Base-by-base conservation (phyloP, 192 early-diverging fungal genomes). In the Geranomyces michiganensis region DNA sequence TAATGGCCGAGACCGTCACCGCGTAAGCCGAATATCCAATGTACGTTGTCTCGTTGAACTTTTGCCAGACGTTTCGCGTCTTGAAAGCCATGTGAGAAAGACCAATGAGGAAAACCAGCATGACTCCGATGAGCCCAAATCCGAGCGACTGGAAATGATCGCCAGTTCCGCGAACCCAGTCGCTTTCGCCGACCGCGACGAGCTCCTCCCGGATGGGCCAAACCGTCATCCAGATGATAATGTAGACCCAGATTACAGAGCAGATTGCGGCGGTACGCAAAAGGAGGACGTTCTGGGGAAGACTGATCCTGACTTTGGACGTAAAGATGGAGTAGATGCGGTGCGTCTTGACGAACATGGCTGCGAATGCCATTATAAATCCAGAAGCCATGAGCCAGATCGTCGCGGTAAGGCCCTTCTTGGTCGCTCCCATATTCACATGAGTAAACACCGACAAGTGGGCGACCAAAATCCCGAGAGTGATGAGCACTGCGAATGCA, bases 341-440 rank as follows among this genome's bases (percentile, higher is more conserved):
- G 51, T 67, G 48, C 21, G 66, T 67, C 33, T 67, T 67, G 26
- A 67, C 66, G 17, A 51, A 67, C 66, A 67, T 67, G 31, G 66
- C 66, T 15, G 49, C 46, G 32, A 67, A 67, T 7, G 66, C 21
- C 49, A 67, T 22, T 0, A 56, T 67, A 41, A 67, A 67, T 21
- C 66, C 66, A 31, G 66, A 29, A 0, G 66, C 24, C 66, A 67
- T 67, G 19, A 67, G 55, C 66, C 66, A 67, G 51, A 67, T 56
- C 7, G 66, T 67, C 1, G 31, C 33, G 6, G 53, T 67, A 3
- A 67, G 21, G 13, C 66, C 66, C 21, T 19, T 17, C 30, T 51
- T 67, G 31, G 47, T 67, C 19, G 66, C 47, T 22, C 66, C 66
- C 14, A 56, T 67, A 21, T 67, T 67, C 19, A 51, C 66, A 32